These are phyloP conservation scores for Ophiostoma fasciatum DNA, from an alignment of 2,329 filamentous ascomycete genomes.

Conservation along the genomic window DNA sequence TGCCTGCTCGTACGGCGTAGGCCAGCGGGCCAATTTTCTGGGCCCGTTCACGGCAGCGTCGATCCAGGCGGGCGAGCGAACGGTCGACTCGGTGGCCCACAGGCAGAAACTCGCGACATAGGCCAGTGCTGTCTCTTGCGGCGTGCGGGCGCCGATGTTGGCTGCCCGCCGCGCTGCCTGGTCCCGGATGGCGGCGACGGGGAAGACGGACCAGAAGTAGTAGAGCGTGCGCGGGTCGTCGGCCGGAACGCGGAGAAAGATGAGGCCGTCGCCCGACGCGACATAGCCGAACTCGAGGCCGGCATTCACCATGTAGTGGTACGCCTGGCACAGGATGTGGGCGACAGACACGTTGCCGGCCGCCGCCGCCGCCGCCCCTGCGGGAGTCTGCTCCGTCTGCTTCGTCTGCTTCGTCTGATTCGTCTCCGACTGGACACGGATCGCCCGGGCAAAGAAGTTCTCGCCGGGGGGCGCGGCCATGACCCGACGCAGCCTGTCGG, in stretches of 20 bases:
- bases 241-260: conserved; percentile 5
- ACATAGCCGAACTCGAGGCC: conserved; percentile 8
- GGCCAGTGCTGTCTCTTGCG: conserved; percentile 1
- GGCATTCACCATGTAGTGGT: conserved; percentile 7
- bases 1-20: not conserved
- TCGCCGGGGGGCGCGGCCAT: too few relatives aligned
- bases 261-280: conserved; percentile 5
- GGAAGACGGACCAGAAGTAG: conserved; percentile 2
- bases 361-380: not conserved
- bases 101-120: conserved; percentile 4
- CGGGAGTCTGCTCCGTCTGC: too few relatives aligned
- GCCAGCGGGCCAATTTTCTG: conserved; percentile 4
- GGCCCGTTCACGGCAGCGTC: not conserved
- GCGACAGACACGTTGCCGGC: conserved; percentile 1
- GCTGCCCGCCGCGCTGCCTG: not conserved
- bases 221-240: conserved; percentile 5
- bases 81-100: not conserved
- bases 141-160: not conserved
- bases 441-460: too few relatives aligned
- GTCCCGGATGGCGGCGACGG: not conserved
- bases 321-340: conserved; percentile 5
- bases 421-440: too few relatives aligned
- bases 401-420: too few relatives aligned
- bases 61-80: conserved; percentile 1
- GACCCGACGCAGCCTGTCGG: too few relatives aligned